Conservation (phyloP, 768 basidiomycete species). For the Mycena epipterygia region DNA sequence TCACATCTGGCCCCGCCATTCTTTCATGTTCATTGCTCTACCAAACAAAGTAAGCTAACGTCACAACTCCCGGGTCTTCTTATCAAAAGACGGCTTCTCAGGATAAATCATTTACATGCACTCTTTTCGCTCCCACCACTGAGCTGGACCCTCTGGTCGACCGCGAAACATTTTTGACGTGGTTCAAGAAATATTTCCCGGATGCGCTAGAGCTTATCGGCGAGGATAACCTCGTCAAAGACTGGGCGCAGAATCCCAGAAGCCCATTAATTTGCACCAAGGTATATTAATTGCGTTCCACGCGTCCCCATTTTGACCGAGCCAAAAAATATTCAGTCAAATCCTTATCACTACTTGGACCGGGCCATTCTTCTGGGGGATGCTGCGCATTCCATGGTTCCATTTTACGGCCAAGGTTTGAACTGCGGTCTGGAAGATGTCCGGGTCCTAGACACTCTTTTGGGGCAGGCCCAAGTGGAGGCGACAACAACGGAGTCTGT, state of each 20-base stretch:
- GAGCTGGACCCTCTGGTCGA: conserved; percentile 79
- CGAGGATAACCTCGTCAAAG: conserved; percentile 78
- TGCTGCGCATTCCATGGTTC: conserved; percentile 98
- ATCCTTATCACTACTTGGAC: conserved; percentile 92
- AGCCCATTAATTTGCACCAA: conserved; percentile 93
- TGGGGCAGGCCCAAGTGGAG: conserved; percentile 79
- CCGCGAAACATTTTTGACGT: conserved; percentile 69
- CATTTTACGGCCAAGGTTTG: conserved; percentile 96
- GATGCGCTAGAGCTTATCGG: conserved; percentile 92
- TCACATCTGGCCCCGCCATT: conserved; percentile 99
- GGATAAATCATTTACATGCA: conserved; percentile 98
- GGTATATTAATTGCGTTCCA: conserved; percentile 64
- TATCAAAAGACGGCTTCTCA: conserved; percentile 54
- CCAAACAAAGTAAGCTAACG: conserved; percentile 87
- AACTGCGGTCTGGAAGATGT: conserved; percentile 99
- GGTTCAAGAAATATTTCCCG: conserved; percentile 90
- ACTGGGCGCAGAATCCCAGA: conserved; percentile 88
- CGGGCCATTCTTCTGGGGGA: conserved; percentile 92
- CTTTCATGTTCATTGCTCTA: conserved; percentile 99
- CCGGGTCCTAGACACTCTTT: conserved; percentile 83
- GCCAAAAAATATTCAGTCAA: conserved; percentile 62
- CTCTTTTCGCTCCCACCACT: conserved; percentile 89
- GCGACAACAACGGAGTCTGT: conserved; percentile 53
- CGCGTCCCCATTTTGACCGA: conserved; percentile 35
- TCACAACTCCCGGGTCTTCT: conserved; percentile 39